Base-by-base conservation (phyloP, 2,329 filamentous ascomycete genomes). In the Fonsecaea erecta region DNA sequence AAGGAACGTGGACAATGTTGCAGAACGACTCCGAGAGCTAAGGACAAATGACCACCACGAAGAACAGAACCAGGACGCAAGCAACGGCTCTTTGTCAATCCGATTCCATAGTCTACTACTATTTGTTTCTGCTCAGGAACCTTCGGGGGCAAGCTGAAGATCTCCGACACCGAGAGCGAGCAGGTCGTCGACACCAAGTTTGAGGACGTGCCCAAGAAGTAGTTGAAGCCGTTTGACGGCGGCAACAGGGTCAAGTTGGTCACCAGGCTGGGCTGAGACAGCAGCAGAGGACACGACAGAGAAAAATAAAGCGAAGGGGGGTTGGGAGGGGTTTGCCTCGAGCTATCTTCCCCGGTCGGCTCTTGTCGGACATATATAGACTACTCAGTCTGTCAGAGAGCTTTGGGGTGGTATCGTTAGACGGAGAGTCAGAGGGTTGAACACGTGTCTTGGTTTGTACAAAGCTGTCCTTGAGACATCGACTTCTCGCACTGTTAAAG, bases 241-340 rank as follows among this genome's bases (percentile, higher is more conserved):
- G 79, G 81, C n/a, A 93, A 93, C 75, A 91, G 84, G 11, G 90
- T 90, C 77, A 83, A 89, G 51, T 57, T 71, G 58, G 62, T 71
- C n/a, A 70, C 70, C n/a, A 70, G 68, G 66, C 16, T 66, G 51
- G 52, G 63, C 26, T 61, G 26, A 61, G 24, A 48, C 43, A 18
- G 26, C 11, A n/a, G 12, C 5, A 1, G 9, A 34, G 11, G 35
- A 37, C n/a, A n/a, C n/a, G n/a, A 37, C 4, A 9, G 30, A 32
- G 2, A 43, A 43, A 43, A 43, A 18, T 4, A n/a, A 18, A 12
- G 6, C 12, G 26, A 3, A 48, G 21, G 16, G 26, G 26, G 11
- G 26, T 18, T 4, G 9, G 30, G 30, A 32, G 4, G 59, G 51
- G n/a, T n/a, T 4, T 32, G 30, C 30, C 30, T n/a, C n/a, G n/a